Evolutionary conservation across 108 stramenopile species (phyloP).

Genomic region (Parietichytrium sp.): DNA sequence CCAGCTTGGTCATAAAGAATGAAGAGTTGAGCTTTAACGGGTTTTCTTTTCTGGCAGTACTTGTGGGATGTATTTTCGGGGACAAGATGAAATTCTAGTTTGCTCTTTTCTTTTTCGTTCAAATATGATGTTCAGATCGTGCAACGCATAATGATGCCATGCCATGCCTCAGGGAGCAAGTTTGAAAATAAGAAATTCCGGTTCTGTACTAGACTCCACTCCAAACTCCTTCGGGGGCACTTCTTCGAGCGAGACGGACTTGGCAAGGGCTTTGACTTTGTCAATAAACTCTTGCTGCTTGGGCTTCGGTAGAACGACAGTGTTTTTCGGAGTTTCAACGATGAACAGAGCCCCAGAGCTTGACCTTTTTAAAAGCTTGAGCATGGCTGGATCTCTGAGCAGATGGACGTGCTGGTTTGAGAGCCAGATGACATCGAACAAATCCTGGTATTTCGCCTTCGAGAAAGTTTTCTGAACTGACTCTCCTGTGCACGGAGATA

Average conservation of each 20-base stretch:
- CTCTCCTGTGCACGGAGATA: neutral
- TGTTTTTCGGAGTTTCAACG: constrained; percentile 27
- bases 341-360: neutral
- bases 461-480: neutral
- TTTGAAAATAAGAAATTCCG: neutral
- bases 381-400: neutral
- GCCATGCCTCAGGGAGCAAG: too few relatives aligned
- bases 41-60: too few relatives aligned
- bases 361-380: neutral
- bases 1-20: too few relatives aligned
- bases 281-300: neutral
- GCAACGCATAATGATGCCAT: too few relatives aligned
- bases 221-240: neutral
- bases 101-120: too few relatives aligned
- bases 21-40: too few relatives aligned
- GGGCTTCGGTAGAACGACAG: neutral
- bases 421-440: neutral
- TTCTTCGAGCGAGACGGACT: neutral
- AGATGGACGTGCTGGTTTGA: neutral
- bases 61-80: too few relatives aligned
- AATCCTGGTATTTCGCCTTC: neutral
- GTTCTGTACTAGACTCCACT: neutral
- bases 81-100: too few relatives aligned
- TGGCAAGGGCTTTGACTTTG: neutral
- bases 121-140: too few relatives aligned